phyloP scores from a whole-genome alignment of 2,329 filamentous ascomycete genomes.

The Alternaria sp. region DNA sequence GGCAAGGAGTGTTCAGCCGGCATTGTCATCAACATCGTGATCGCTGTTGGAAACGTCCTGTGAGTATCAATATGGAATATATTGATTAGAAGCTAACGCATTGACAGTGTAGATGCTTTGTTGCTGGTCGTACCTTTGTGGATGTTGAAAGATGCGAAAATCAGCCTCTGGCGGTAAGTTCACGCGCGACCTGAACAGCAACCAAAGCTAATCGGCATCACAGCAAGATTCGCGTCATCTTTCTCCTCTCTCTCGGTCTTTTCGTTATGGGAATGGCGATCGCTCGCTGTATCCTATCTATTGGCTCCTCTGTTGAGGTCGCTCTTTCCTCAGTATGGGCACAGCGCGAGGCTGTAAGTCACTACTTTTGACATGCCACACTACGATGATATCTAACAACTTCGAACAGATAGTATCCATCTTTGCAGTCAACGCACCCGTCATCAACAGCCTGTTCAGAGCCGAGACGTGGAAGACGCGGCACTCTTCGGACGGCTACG shows the following conservation, averaged over 20 bases:
- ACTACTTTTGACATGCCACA: background rate
- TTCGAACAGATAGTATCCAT: background rate
- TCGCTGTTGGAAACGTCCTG: constrained; percentile 1
- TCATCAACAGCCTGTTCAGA: constrained; percentile 5
- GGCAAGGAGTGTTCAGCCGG: background rate
- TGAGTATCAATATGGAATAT: background rate
- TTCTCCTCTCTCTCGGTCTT: background rate
- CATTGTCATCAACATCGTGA: background rate
- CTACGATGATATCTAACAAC: background rate
- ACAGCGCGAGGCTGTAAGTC: constrained; percentile 4
- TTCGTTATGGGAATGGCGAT: constrained; percentile 5
- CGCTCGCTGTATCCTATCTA: constrained; percentile 2
- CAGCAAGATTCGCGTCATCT: background rate
- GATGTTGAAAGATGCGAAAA: constrained; percentile 2
- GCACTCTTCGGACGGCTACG: background rate
- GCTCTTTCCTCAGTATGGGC: constrained; percentile 6
- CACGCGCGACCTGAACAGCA: background rate
- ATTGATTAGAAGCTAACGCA: background rate
- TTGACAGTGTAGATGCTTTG: background rate
- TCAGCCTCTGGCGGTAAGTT: background rate
- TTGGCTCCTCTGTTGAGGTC: background rate
- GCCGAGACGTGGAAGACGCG: background rate
- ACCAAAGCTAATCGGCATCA: background rate
- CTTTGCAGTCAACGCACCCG: constrained; percentile 4
- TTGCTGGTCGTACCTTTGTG: background rate